Base-by-base conservation (phyloP, 2,329 filamentous ascomycete genomes). In the Penicillium sp. region DNA sequence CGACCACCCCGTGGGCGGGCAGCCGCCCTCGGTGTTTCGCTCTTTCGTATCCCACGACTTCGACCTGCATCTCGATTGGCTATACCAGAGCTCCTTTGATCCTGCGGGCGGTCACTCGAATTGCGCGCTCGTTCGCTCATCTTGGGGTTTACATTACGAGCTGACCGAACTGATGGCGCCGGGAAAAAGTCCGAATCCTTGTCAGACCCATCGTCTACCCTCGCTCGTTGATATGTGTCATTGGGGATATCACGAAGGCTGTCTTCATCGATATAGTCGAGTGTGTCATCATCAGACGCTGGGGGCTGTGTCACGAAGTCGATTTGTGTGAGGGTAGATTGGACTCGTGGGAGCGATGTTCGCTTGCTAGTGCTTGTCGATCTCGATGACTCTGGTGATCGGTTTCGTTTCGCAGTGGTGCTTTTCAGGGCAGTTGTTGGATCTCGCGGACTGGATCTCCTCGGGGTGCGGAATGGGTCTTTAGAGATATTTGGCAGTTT, bases 251-350 rank as follows among this genome's bases (percentile, higher is more conserved):
- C 38, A 7, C 39, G 36, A 5, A 36, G 42, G n/a, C 23, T 35
- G 9, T 58, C 50, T 32, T 62, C 56, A 8, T 67, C 62, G 18
- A 72, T 63, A 53, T 72, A 72, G 36, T 70, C 62, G n/a, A 71
- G 62, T 29, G 67, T 56, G 6, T 67, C 65, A 39, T 69, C 55
- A 45, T 65, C 61, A 32, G 26, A 40, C 38, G 58, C 56, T 55
- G 57, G 48, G 46, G 58, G 36, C 50, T 61, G 66, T 2, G 66
- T 67, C 42, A 74, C 71, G 47, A 70, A 76, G 35, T 71, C 72
- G 45, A 76, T 73, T 53, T 76, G 74, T 1, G 74, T 76, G 14
- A 76, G 66, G 0, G 74, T 76, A 2, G 71, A 67, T 43, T 76
- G 74, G 13, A 65, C 68, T 7, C 48, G 58, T 14, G 58, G 44